phyloP scores from a whole-genome alignment of 2,329 filamentous ascomycete species.

The Monilinia vaccinii-corymbosi region DNA sequence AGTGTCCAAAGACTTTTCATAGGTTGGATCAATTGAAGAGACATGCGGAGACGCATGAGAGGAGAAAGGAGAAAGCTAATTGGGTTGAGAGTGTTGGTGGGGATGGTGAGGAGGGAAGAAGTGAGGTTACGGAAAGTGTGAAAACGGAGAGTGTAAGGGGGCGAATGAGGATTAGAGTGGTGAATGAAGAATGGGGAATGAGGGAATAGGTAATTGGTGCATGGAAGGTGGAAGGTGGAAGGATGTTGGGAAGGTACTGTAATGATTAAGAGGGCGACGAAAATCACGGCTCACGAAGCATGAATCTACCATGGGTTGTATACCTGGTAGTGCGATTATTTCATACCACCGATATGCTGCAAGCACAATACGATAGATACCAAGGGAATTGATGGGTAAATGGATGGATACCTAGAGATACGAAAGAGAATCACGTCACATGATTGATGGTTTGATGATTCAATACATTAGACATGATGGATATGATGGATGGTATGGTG shows the following conservation, averaged over 20 bases:
- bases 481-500: too few species aligned
- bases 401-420: too few species aligned
- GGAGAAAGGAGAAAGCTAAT: not conserved
- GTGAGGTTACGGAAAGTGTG: not conserved
- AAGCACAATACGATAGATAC: too few species aligned
- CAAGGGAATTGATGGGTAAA: too few species aligned
- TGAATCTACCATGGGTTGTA: not conserved
- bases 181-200: not conserved
- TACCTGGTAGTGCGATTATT: not conserved
- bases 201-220: not conserved
- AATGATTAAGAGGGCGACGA: not conserved
- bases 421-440: too few species aligned
- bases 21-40: constrained; percentile 52
- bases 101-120: not conserved
- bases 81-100: not conserved
- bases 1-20: constrained; percentile 49
- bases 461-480: too few species aligned
- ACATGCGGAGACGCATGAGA: constrained; percentile 35
- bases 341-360: not conserved
- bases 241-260: not conserved
- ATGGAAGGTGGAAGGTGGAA: not conserved
- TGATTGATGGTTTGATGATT: too few species aligned
- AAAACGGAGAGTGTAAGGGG: not conserved
- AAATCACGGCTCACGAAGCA: not conserved
- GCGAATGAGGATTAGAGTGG: too few species aligned